These are phyloP conservation scores for Ascochyta rabiei DNA, from an alignment of 2,329 filamentous ascomycete genomes.

Conservation along the genomic window DNA sequence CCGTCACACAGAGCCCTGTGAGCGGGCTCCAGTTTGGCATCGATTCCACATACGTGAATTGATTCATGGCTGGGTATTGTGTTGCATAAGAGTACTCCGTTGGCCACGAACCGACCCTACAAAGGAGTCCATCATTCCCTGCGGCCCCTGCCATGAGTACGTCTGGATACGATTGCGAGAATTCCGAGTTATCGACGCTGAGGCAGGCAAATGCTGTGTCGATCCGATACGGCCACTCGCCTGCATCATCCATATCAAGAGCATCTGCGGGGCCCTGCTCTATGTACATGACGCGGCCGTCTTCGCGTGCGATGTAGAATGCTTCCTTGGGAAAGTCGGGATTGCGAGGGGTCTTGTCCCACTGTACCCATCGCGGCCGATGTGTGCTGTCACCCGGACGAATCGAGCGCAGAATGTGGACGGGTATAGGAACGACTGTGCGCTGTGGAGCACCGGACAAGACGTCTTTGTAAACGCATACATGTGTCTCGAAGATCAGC, in stretches of 20 bases:
- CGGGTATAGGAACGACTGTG: conserved; percentile 19
- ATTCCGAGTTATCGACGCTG: conserved; percentile 56
- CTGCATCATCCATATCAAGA: conserved; percentile 51
- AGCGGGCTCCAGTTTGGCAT: conserved; percentile 68
- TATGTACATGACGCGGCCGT: conserved; percentile 77
- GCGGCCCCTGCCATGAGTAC: conserved; percentile 81
- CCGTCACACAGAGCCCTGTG: conserved; percentile 53
- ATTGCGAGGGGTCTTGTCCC: conserved; percentile 76
- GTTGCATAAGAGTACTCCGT: conserved; percentile 57
- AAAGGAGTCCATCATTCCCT: conserved; percentile 77
- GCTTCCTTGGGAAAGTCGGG: conserved; percentile 68
- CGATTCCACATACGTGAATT: conserved; percentile 58
- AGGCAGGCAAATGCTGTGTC: conserved; percentile 79
- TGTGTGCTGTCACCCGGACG: conserved; percentile 40
- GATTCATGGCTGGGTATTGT: conserved; percentile 54
- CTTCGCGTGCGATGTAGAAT: conserved; percentile 86
- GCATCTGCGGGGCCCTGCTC: conserved; percentile 61
- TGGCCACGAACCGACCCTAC: conserved; percentile 63
- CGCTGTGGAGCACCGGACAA: conserved; percentile 47
- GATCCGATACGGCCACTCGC: conserved; percentile 72
- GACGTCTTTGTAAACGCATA: conserved; percentile 49
- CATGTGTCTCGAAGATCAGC: conserved; percentile 45
- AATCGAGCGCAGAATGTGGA: conserved; percentile 54
- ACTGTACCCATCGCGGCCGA: conserved; percentile 76
- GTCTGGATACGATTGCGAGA: conserved; percentile 66